phyloP scores from a whole-genome alignment of 2,329 filamentous ascomycete genomes.

The Pseudogymnoascus sp. region DNA sequence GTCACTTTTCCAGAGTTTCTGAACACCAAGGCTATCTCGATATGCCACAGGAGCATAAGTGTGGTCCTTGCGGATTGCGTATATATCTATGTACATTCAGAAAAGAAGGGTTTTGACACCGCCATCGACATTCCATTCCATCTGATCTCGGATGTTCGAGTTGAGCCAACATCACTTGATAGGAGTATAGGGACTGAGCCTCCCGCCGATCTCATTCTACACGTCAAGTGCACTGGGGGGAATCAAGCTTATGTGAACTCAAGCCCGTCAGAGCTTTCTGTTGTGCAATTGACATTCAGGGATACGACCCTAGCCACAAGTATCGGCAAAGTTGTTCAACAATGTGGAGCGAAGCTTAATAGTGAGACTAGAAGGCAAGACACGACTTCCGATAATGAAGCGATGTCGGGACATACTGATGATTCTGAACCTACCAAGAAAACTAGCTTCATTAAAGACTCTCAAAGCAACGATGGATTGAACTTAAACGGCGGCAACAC shows the following conservation, averaged over 20 bases:
- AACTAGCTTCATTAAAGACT: background rate
- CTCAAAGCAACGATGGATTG: background rate
- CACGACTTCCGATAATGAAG: background rate
- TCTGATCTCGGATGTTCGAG: background rate
- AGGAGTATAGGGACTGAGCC: background rate
- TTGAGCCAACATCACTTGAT: background rate
- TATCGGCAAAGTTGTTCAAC: background rate
- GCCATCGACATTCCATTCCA: slow-evolving; percentile 3
- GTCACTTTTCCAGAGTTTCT: background rate
- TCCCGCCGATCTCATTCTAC: background rate
- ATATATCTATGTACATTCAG: background rate
- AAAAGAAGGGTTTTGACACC: background rate
- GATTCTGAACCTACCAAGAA: background rate
- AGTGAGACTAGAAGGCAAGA: no score
- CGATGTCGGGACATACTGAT: background rate
- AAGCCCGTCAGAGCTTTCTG: background rate
- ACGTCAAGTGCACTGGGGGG: background rate
- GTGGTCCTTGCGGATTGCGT: background rate
- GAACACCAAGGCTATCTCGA: background rate
- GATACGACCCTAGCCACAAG: background rate
- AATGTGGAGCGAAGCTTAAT: background rate
- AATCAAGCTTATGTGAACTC: background rate
- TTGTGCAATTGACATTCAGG: background rate
- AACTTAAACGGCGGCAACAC: background rate
- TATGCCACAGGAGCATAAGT: background rate